Conservation (phyloP, 306 rosid species). For the Cicer bijugum region DNA sequence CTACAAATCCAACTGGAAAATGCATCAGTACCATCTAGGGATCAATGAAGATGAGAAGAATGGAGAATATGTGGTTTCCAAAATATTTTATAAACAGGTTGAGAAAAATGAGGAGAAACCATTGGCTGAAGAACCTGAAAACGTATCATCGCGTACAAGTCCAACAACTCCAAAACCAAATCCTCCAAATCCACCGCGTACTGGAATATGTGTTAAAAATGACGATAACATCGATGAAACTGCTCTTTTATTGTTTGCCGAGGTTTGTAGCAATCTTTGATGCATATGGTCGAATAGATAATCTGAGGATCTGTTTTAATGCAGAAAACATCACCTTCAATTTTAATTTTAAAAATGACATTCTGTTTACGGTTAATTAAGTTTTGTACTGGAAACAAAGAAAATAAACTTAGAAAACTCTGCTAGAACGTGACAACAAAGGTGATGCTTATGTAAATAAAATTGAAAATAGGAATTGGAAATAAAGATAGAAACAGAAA, state of each 20-base stretch:
- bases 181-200: constrained; percentile 69
- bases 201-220: constrained; percentile 47
- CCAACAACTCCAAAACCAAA: constrained; percentile 76
- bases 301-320: constrained; percentile 5
- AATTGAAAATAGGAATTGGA: neutral
- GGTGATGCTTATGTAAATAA: neutral
- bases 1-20: constrained; percentile 72
- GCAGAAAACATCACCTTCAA: neutral
- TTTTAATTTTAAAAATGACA: neutral
- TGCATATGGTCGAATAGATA: constrained; percentile 20
- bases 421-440: neutral
- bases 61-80: constrained; percentile 82
- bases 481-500: constrained; percentile 3
- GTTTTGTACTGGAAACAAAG: neutral
- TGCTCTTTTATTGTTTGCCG: constrained; percentile 44
- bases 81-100: constrained; percentile 62
- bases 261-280: constrained; percentile 51
- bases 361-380: neutral
- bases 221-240: constrained; percentile 50
- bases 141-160: constrained; percentile 51
- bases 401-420: neutral
- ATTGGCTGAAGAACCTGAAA: constrained; percentile 55
- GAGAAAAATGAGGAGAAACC: constrained; percentile 53
- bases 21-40: constrained; percentile 97
- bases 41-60: constrained; percentile 73